These are phyloP conservation scores for Globisporangium lucens DNA, from an alignment of 352 stramenopile genomes.

Conservation along the genomic window DNA sequence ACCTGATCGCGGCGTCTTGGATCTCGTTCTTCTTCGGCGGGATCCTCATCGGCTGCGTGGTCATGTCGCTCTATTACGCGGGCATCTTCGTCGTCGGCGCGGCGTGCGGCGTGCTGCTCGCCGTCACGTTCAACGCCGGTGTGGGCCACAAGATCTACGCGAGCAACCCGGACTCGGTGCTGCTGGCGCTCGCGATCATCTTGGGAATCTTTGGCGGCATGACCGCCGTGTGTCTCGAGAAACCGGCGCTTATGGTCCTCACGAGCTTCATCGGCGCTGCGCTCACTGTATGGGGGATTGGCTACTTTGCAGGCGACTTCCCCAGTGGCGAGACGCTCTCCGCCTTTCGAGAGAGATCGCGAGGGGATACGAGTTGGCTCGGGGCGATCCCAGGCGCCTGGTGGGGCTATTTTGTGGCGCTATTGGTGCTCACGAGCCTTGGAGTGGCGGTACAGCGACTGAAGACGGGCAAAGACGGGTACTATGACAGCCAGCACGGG, in stretches of 20 bases:
- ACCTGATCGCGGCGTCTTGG: slow-evolving; percentile 57
- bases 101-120: slow-evolving; percentile 51
- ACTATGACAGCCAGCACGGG: slow-evolving; percentile 17
- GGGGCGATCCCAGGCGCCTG: slow-evolving; percentile 47
- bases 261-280: slow-evolving; percentile 48
- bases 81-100: slow-evolving; percentile 60
- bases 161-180: slow-evolving; percentile 44
- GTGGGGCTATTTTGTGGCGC: slow-evolving; percentile 58
- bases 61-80: slow-evolving; percentile 46
- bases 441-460: slow-evolving; percentile 47
- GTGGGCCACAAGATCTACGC: slow-evolving; percentile 58
- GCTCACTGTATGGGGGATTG: slow-evolving; percentile 50
- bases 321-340: slow-evolving; percentile 49
- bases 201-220: slow-evolving; percentile 43
- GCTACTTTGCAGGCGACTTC: slow-evolving; percentile 62
- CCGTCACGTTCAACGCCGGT: slow-evolving; percentile 52
- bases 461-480: slow-evolving; percentile 35
- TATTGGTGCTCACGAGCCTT: slow-evolving; percentile 43
- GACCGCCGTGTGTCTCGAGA: slow-evolving; percentile 53
- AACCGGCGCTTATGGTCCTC: slow-evolving; percentile 41
- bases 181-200: slow-evolving; percentile 43
- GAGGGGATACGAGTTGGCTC: slow-evolving; percentile 25
- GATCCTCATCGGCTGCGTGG: slow-evolving; percentile 43
- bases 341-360: slow-evolving; percentile 27
- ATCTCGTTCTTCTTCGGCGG: slow-evolving; percentile 66